phyloP scores from a whole-genome alignment of 148 eudicot species.

The Pouteria glomerata region DNA sequence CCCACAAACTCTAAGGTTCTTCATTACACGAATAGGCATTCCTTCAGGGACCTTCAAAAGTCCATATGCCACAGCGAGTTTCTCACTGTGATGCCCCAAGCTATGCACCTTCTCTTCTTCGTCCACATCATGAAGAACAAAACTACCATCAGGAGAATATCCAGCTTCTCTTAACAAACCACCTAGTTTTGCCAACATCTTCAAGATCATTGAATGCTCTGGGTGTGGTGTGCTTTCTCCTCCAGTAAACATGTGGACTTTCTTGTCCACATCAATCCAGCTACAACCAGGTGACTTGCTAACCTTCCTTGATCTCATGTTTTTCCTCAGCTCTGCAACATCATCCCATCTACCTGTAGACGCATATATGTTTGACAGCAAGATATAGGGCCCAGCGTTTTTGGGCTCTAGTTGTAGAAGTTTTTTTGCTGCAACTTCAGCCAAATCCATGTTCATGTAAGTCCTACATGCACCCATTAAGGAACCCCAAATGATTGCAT shows the following conservation, averaged over 20 bases:
- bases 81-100: slow-evolving; percentile 43
- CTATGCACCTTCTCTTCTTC: slow-evolving; percentile 43
- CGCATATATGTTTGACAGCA: slow-evolving; percentile 49
- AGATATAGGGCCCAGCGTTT: slow-evolving; percentile 37
- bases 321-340: slow-evolving; percentile 29
- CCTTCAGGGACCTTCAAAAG: slow-evolving; percentile 30
- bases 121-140: slow-evolving; percentile 42
- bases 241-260: slow-evolving; percentile 45
- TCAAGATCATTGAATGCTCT: slow-evolving; percentile 23
- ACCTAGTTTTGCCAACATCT: slow-evolving; percentile 27
- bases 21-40: slow-evolving; percentile 44
- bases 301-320: slow-evolving; percentile 35
- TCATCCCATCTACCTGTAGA: slow-evolving; percentile 42
- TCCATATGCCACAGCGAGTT: slow-evolving; percentile 48
- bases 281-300: slow-evolving; percentile 49
- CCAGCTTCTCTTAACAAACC: slow-evolving; percentile 43
- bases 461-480: slow-evolving; percentile 42
- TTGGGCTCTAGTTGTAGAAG: slow-evolving; percentile 39
- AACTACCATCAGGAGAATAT: slow-evolving; percentile 37
- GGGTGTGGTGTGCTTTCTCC: slow-evolving; percentile 39
- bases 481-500: slow-evolving; percentile 45
- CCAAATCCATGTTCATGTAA: slow-evolving; percentile 40
- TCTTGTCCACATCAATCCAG: slow-evolving; percentile 51
- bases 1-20: slow-evolving; percentile 50
- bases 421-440: slow-evolving; percentile 41